These are phyloP conservation scores for Ambrosiella beaveri DNA, from an alignment of 2,329 filamentous ascomycete genomes.

Conservation along the genomic window DNA sequence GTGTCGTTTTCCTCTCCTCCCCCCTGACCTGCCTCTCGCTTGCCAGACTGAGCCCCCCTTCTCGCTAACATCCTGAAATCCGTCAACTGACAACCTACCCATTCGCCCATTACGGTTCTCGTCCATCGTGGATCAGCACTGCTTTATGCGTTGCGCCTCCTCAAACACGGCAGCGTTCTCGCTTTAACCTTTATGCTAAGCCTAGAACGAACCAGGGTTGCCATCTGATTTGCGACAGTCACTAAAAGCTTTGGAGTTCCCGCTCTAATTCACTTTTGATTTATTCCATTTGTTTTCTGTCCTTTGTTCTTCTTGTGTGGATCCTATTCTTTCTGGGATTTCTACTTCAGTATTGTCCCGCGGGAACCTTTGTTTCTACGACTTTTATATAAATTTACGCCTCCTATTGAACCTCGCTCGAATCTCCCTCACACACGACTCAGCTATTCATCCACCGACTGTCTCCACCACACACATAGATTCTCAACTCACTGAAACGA, in stretches of 20 bases:
- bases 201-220: background rate
- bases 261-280: background rate
- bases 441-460: background rate
- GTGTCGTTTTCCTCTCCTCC: too few species aligned
- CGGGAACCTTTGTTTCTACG: too few species aligned
- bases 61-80: background rate
- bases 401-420: too few species aligned
- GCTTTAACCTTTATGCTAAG: conserved; percentile 1
- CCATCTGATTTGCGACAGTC: background rate
- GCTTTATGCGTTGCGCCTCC: background rate
- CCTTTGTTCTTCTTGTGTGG: background rate
- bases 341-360: too few species aligned
- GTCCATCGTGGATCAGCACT: background rate
- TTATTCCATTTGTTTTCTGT: background rate
- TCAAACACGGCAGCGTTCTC: background rate
- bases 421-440: background rate
- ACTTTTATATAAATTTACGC: too few species aligned
- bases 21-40: too few species aligned
- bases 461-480: background rate
- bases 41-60: too few species aligned
- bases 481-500: background rate
- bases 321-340: too few species aligned
- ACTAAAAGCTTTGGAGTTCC: background rate
- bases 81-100: background rate
- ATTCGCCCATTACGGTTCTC: background rate